Conservation (phyloP, 495 filamentous ascomycete species). For the Penicillium antarcticum region DNA sequence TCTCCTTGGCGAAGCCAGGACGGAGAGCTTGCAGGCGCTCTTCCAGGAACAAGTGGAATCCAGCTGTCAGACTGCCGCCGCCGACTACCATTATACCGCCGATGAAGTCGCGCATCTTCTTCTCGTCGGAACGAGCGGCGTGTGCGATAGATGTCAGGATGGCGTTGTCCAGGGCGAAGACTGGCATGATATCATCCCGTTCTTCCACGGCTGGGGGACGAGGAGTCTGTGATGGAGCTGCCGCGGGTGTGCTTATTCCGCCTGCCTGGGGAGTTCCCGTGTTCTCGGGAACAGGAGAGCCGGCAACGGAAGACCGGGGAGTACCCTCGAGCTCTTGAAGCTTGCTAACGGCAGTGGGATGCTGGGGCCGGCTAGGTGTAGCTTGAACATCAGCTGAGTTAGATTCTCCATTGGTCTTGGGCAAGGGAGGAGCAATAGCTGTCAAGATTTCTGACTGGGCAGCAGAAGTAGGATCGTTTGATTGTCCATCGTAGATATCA, state of each 20-base stretch:
- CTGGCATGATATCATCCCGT: constrained; percentile 76
- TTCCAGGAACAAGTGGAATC: constrained; percentile 75
- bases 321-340: constrained; percentile 61
- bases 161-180: constrained; percentile 80
- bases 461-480: constrained; percentile 82
- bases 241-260: constrained; percentile 34
- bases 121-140: constrained; percentile 83
- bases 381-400: constrained; percentile 34
- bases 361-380: constrained; percentile 39
- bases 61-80: constrained; percentile 76
- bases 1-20: constrained; percentile 72
- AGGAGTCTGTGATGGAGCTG: constrained; percentile 23
- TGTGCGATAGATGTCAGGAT: constrained; percentile 85
- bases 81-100: constrained; percentile 95
- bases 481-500: constrained; percentile 86
- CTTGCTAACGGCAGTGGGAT: constrained; percentile 41
- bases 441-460: constrained; percentile 79
- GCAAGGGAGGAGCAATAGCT: constrained; percentile 57
- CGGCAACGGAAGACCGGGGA: constrained; percentile 78
- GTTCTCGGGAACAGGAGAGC: constrained; percentile 78
- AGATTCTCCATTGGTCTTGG: constrained; percentile 35
- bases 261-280: constrained; percentile 63
- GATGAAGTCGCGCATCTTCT: constrained; percentile 86
- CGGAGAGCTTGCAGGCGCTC: constrained; percentile 67
- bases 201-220: constrained; percentile 53